These are phyloP conservation scores for Aspergillus arachidicola DNA, from an alignment of 2,329 filamentous ascomycete species.

Conservation along the genomic window DNA sequence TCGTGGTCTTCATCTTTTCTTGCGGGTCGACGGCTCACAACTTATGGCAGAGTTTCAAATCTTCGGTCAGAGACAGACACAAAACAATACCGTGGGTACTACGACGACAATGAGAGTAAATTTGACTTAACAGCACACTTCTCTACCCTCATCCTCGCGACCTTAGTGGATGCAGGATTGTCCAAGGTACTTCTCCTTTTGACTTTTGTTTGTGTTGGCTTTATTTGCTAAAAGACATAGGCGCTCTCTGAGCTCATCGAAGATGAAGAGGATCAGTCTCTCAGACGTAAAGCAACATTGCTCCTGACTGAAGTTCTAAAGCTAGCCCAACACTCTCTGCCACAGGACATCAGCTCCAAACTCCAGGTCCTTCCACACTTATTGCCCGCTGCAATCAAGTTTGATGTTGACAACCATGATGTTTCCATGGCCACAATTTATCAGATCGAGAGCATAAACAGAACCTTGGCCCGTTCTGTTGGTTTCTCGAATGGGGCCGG, in stretches of 20 bases:
- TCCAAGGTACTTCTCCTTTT: slow-evolving; percentile 47
- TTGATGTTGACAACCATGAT: slow-evolving; percentile 72
- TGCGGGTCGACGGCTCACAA: slow-evolving; percentile 87
- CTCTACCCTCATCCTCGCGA: slow-evolving; percentile 81
- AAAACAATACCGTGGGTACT: slow-evolving; percentile 54
- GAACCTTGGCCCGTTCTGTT: slow-evolving; percentile 81
- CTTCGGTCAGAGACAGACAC: slow-evolving; percentile 66
- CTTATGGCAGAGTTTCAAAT: slow-evolving; percentile 91
- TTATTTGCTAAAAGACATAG: slow-evolving; percentile 32
- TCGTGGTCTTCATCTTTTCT: slow-evolving; percentile 96
- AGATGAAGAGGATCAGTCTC: slow-evolving; percentile 50
- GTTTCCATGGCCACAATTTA: slow-evolving; percentile 89
- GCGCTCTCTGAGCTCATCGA: slow-evolving; percentile 54
- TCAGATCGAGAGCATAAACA: slow-evolving; percentile 95
- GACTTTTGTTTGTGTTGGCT: not conserved
- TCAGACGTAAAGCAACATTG: slow-evolving; percentile 87
- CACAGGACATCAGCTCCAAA: slow-evolving; percentile 76
- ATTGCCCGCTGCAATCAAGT: slow-evolving; percentile 74
- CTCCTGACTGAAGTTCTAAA: slow-evolving; percentile 90
- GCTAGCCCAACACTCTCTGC: slow-evolving; percentile 81
- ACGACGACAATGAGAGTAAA: slow-evolving; percentile 67
- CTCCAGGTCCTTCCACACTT: slow-evolving; percentile 87
- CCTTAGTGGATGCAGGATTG: slow-evolving; percentile 81
- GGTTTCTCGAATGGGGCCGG: slow-evolving; percentile 44
- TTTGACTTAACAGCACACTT: slow-evolving; percentile 89